Conservation (phyloP, 73 alveolate genomes). For the Tetrahymena thermophila region DNA sequence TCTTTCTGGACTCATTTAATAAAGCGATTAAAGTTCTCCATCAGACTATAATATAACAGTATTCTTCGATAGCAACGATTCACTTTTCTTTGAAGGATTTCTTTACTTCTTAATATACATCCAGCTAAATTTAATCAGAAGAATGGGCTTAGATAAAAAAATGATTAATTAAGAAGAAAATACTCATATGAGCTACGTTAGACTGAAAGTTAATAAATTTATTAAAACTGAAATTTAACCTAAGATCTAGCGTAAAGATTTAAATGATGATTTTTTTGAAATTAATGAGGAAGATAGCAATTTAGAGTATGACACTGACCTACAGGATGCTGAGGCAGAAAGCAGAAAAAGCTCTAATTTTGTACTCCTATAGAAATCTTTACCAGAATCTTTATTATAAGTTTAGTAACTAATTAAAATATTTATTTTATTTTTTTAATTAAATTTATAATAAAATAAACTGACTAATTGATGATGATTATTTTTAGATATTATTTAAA, state of each 20-base stretch:
- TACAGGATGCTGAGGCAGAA: background rate
- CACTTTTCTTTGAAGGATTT: background rate
- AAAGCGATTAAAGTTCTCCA: background rate
- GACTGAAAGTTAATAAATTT: background rate
- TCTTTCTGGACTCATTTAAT: background rate
- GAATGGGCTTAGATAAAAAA: background rate
- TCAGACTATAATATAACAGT: background rate
- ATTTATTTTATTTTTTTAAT: too few species aligned
- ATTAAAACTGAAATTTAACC: background rate
- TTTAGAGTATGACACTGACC: background rate
- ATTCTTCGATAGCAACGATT: background rate
- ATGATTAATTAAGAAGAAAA: background rate
- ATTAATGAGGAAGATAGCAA: background rate
- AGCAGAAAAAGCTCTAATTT: background rate
- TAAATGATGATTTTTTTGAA: background rate
- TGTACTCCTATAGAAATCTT: background rate
- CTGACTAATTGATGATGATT: too few species aligned
- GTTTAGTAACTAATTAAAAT: background rate
- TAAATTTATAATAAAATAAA: too few species aligned
- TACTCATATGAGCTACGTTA: background rate
- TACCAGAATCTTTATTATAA: background rate
- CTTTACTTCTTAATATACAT: background rate
- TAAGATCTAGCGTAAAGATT: background rate
- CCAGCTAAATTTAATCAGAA: background rate
- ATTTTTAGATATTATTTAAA: too few species aligned